Evolutionary conservation across 352 stramenopile species (phyloP).

Genomic region (Pythium sp.): DNA sequence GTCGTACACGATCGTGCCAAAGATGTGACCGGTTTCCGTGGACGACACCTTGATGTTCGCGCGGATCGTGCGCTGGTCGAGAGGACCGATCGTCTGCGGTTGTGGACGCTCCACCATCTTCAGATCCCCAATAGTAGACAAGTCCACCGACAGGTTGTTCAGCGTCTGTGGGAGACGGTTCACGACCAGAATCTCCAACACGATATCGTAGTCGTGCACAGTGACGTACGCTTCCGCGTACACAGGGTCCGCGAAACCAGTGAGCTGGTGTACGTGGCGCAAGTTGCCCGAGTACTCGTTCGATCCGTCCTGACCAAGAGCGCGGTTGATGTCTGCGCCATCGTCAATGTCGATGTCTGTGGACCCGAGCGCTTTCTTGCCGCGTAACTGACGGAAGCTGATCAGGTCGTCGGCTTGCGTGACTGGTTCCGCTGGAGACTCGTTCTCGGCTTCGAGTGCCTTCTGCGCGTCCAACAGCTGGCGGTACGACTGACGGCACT

Average conservation of each 20-base stretch:
- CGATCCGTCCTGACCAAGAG: conserved; percentile 88
- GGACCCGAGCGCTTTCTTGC: conserved; percentile 88
- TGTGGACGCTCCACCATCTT: conserved; percentile 99
- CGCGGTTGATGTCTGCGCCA: conserved; percentile 94
- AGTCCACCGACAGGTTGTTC: conserved; percentile 98
- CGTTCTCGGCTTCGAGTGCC: conserved; percentile 58
- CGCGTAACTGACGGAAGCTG: conserved; percentile 96
- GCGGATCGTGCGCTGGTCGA: conserved; percentile 96
- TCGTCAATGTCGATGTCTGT: conserved; percentile 98
- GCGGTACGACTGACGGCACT: conserved; percentile 78
- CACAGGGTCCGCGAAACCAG: conserved; percentile 98
- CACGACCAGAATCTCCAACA: conserved; percentile 98
- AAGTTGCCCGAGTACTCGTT: conserved; percentile 91
- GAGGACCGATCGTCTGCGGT: conserved; percentile 96
- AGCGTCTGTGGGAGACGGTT: conserved; percentile 98
- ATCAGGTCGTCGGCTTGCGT: conserved; percentile 95
- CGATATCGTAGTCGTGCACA: conserved; percentile 99
- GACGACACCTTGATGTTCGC: conserved; percentile 99
- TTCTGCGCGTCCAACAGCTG: conserved; percentile 76
- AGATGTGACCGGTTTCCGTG: conserved; percentile 99
- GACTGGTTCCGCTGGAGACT: conserved; percentile 50
- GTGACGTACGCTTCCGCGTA: conserved; percentile 99
- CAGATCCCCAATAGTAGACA: conserved; percentile 99
- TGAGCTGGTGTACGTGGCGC: conserved; percentile 98
- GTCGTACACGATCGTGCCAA: conserved; percentile 99